phyloP scores from a whole-genome alignment of 2,329 filamentous ascomycete species.

The Penicillium sp. region DNA sequence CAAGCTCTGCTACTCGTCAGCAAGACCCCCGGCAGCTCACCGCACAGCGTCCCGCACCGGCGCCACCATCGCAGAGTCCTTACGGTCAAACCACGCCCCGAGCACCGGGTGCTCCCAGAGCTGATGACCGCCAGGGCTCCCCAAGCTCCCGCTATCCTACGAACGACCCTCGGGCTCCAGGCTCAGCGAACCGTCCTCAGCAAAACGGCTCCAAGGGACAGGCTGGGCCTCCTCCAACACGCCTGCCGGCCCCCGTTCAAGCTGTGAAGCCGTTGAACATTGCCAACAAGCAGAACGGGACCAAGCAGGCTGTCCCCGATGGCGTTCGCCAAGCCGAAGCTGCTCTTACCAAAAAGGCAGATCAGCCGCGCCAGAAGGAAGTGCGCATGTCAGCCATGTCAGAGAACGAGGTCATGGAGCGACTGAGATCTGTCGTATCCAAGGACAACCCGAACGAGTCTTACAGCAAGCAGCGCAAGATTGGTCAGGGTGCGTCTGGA shows the following conservation, averaged over 20 bases:
- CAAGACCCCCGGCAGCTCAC: constrained; percentile 56
- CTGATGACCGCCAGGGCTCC: constrained; percentile 36
- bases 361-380: constrained; percentile 75
- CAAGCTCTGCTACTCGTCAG: constrained; percentile 52
- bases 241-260: constrained; percentile 56
- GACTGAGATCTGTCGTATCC: constrained; percentile 88
- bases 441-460: constrained; percentile 92
- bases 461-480: constrained; percentile 99
- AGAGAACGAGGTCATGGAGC: constrained; percentile 95
- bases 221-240: constrained; percentile 56
- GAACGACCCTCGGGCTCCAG: constrained; percentile 40
- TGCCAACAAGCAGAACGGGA: constrained; percentile 60
- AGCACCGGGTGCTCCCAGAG: constrained; percentile 32
- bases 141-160: constrained; percentile 36
- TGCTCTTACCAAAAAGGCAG: constrained; percentile 76
- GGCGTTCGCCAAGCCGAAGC: constrained; percentile 86
- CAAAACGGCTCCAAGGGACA: constrained; percentile 47
- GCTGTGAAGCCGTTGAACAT: constrained; percentile 77
- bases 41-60: constrained; percentile 81
- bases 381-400: constrained; percentile 99
- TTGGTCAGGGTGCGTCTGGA: constrained; percentile 95
- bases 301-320: constrained; percentile 54
- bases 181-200: constrained; percentile 43
- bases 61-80: constrained; percentile 51
- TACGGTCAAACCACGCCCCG: constrained; percentile 39